Evolutionary conservation across 2,329 filamentous ascomycete genomes (phyloP).

Genomic region (Ciborinia camelliae): DNA sequence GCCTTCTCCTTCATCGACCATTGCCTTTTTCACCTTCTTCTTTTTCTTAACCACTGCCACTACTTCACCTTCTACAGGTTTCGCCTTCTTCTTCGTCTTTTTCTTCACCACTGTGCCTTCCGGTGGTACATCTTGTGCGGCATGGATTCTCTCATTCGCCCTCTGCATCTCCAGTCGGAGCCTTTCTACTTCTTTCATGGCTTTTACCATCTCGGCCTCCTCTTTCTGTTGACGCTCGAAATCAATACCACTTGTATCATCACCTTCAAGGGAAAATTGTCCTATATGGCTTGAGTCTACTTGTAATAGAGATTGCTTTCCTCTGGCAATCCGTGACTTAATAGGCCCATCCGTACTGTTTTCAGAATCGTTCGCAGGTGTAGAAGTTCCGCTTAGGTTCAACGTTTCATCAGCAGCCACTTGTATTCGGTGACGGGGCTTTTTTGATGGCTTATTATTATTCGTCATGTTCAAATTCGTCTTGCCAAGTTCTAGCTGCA

Average conservation of each 20-base stretch:
- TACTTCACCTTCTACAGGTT: slow-evolving; percentile 27
- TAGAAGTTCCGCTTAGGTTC: slow-evolving; percentile 49
- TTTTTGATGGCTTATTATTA: slow-evolving; percentile 39
- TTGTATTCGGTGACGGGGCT: slow-evolving; percentile 58
- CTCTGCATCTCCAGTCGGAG: slow-evolving; percentile 86
- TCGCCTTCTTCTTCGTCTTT: slow-evolving; percentile 53
- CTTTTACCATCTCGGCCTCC: slow-evolving; percentile 83
- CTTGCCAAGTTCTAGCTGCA: slow-evolving; percentile 78
- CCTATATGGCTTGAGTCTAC: slow-evolving; percentile 84
- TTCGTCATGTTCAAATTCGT: slow-evolving; percentile 33
- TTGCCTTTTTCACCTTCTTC: slow-evolving; percentile 47
- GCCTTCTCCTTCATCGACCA: slow-evolving; percentile 29
- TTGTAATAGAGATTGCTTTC: slow-evolving; percentile 67
- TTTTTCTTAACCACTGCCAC: slow-evolving; percentile 43
- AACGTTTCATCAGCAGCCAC: slow-evolving; percentile 74
- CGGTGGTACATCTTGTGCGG: slow-evolving; percentile 57
- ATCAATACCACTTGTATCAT: slow-evolving; percentile 44
- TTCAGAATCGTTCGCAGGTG: slow-evolving; percentile 52
- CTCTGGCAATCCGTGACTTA: slow-evolving; percentile 49
- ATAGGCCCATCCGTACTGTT: slow-evolving; percentile 46
- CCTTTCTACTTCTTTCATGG: slow-evolving; percentile 84
- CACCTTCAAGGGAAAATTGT: slow-evolving; percentile 64
- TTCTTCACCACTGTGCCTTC: slow-evolving; percentile 62
- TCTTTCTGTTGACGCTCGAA: slow-evolving; percentile 68
- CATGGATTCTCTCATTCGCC: slow-evolving; percentile 70